These are phyloP conservation scores for Zoysia japonica DNA, from an alignment of 176 grass and related monocot species.

Conservation along the genomic window DNA sequence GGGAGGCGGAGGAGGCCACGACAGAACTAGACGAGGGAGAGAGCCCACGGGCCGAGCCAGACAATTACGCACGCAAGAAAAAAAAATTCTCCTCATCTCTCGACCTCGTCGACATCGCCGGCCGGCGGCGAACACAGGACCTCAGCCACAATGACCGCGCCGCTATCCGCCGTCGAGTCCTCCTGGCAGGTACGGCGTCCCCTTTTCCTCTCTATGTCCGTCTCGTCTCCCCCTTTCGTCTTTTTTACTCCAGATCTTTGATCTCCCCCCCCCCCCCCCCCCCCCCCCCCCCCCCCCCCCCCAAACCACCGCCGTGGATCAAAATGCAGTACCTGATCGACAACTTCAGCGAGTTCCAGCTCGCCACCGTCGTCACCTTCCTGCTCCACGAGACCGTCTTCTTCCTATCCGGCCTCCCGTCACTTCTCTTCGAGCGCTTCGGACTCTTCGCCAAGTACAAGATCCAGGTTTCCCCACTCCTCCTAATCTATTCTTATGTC, in stretches of 20 bases:
- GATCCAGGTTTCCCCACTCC: conserved; percentile 55
- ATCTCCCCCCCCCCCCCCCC: neutral
- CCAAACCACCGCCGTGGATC: too few species aligned
- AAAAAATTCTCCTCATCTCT: neutral
- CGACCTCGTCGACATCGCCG: neutral
- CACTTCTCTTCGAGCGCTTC: conserved; percentile 76
- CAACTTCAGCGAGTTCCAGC: conserved; percentile 82
- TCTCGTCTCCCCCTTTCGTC: neutral
- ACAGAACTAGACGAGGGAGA: too few species aligned
- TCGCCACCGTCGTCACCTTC: conserved; percentile 75
- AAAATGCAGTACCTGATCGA: conserved; percentile 53
- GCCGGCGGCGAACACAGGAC: neutral
- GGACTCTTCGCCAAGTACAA: conserved; percentile 87
- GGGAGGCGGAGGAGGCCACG: too few species aligned
- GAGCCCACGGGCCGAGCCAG: too few species aligned
- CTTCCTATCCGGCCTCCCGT: conserved; percentile 85
- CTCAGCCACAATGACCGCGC: conserved; percentile 32
- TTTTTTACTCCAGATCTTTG: conserved; percentile 3
- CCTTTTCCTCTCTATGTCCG: neutral
- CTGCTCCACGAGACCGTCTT: conserved; percentile 78
- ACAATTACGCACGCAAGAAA: too few species aligned
- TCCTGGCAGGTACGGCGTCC: conserved; percentile 55
- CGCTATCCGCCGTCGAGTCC: conserved; percentile 49
- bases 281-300: too few species aligned
- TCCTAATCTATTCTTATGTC: too few species aligned